Evolutionary conservation across 1,284 basidiomycete species (phyloP).

Genomic region (Heterobasidion annosum): DNA sequence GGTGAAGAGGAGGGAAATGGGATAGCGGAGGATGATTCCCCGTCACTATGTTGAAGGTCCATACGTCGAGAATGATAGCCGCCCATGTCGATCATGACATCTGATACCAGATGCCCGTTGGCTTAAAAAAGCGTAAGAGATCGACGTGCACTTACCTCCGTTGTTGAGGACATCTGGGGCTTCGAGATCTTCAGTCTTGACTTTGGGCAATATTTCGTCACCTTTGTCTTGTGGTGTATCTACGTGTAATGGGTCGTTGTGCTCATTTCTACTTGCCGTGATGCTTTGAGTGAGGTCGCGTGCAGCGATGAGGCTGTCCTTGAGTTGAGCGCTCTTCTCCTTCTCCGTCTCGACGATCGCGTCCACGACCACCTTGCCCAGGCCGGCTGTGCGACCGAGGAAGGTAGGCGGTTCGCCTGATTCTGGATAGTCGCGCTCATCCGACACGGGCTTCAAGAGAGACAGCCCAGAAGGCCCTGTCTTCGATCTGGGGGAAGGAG

Average conservation of each 20-base stretch:
- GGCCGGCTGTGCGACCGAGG: constrained; percentile 16
- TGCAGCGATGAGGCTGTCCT: constrained; percentile 17
- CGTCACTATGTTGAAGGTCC: background rate
- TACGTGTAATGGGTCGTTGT: background rate
- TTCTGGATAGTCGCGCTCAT: constrained; percentile 1
- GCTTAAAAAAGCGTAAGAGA: background rate
- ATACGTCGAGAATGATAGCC: constrained; percentile 51
- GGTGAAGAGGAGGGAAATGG: background rate
- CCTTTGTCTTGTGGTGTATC: constrained; percentile 20
- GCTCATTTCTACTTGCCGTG: background rate
- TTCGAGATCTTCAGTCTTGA: constrained; percentile 36
- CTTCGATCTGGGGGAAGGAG: background rate
- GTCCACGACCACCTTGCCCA: constrained; percentile 21
- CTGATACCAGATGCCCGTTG: constrained; percentile 21
- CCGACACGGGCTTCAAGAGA: background rate
- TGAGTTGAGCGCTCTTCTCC: constrained; percentile 17
- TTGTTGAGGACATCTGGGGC: constrained; percentile 64
- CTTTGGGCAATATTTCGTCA: constrained; percentile 43
- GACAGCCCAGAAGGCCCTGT: constrained; percentile 1
- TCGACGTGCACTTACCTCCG: constrained; percentile 36
- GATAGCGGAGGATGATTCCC: background rate
- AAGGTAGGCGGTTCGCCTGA: constrained; percentile 8
- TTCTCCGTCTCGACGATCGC: constrained; percentile 21
- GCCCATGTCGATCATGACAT: constrained; percentile 54
- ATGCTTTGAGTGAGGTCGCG: constrained; percentile 13